Evolutionary conservation across 129 eudicot species (phyloP), one percentile per base, ranked within the genome.

Genomic region (Flaveria brownii): DNA sequence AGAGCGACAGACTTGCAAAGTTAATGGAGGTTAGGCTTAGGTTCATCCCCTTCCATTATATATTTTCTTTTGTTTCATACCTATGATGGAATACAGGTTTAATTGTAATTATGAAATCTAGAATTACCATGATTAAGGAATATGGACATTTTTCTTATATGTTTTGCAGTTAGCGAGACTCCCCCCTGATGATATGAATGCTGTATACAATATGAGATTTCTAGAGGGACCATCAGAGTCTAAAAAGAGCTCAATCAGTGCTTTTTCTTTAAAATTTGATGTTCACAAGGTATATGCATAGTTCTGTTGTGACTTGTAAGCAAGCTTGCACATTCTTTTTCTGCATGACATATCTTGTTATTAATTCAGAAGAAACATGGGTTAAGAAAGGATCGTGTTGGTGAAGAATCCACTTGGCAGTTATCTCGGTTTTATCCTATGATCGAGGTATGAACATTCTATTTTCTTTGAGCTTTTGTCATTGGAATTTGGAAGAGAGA

Each of bases 401-500:
- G 85, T 75, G 96, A 89, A 91, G 90, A 88, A 85, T 80, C 79
- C 67, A 36, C 87, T n/a, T 94, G 98, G 98, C 97, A 91, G 81
- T 74, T 94, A 72, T 94, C 97, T 28, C 96, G 98, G 61, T 94
- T 94, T 78, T 94, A 94, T 85, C 98, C 98, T 68, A 55, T 91
- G 82, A 81, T 94, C 69, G 98, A 94, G 96, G 98, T 93, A 81
- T 41, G 73, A 26, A 6, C 45, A 23, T 46, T 25, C 8, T 8
- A 22, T 23, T 45, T 33, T 65, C 64, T 8, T n/a, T 16, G 26
- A 33, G 51, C 64, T 49, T 64, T 62, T 28, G 23, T 50, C 39
- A 7, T 66, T 51, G 55, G 20, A 18, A 56, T 3, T 66, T 51
- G 55, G 20, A 18, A 56, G 25, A 64, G 51, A 65, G 42, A 39